Base-by-base conservation (phyloP, 2,329 filamentous ascomycete species). In the Tothia fuscella region DNA sequence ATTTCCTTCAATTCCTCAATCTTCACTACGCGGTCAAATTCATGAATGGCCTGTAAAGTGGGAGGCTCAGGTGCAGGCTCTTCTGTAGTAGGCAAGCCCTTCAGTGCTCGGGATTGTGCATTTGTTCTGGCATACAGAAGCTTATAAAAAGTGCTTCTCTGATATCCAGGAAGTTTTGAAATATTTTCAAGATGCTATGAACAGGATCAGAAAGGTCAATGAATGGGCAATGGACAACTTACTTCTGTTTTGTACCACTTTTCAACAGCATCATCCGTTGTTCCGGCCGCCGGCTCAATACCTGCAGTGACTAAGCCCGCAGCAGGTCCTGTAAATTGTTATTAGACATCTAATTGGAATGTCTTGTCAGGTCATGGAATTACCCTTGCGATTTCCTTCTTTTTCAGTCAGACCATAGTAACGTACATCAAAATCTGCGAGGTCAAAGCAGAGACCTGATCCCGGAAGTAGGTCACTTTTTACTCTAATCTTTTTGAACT, bases 401-500 rank as follows among this genome's bases (percentile, higher is more conserved):
- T 52, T 47, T 6, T 36, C 46, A 10, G 49, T 44, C 21, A 51
- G 22, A 7, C 46, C 50, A 33, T 52, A 43, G 44, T 53, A 56
- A 16, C 47, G 44, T 7, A 56, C 49, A 42, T 59, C 54, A 22
- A 55, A 43, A 37, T 58, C 55, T 12, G 52, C 54, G 19, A 58
- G 26, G 47, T 58, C 55, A 37, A 53, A 58, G 9, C 50, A 36
- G 1, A 55, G 42, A 1, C 54, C 50, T 12, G 44, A 45, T 1
- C 52, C 54, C 2, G 55, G 54, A 6, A 58, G 40, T 7, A 48
- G 46, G 30, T 56, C 53, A 43, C 58, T 62, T 26, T 55, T 50
- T 5, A 62, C 50, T 4, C 47, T 50, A 38, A 63, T 59, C 3
- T 49, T 49, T 28, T 49, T 55, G 46, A 64, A 63, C 36, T 57